phyloP scores from a whole-genome alignment of 768 basidiomycete species.

The Boletus reticuloceps region DNA sequence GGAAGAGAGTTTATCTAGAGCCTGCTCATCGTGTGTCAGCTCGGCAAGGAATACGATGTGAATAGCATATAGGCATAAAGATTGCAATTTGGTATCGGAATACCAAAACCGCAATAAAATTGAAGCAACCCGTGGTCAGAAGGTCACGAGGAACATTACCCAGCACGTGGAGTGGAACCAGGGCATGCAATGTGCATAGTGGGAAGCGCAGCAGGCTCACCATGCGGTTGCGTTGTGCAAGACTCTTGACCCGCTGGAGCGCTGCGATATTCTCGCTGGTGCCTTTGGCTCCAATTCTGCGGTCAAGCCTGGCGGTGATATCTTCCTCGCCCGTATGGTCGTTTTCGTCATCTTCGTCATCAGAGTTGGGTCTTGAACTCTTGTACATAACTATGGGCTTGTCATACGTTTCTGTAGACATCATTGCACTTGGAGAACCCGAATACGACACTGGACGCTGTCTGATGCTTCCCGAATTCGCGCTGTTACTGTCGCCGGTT shows the following conservation, averaged over 20 bases:
- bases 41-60: background rate
- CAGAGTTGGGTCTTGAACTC: constrained; percentile 30
- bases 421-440: constrained; percentile 30
- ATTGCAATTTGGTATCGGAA: constrained; percentile 6
- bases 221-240: constrained; percentile 72
- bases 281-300: constrained; percentile 33
- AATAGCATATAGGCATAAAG: constrained; percentile 20
- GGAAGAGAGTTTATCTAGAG: constrained; percentile 65
- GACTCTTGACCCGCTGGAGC: constrained; percentile 64
- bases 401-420: constrained; percentile 41
- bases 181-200: constrained; percentile 26
- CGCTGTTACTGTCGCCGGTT: constrained; percentile 56
- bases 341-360: constrained; percentile 50
- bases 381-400: constrained; percentile 29
- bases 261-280: constrained; percentile 56
- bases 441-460: constrained; percentile 31
- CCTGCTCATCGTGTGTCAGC: constrained; percentile 36
- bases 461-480: constrained; percentile 39
- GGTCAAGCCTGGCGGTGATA: constrained; percentile 53
- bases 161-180: constrained; percentile 31
- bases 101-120: constrained; percentile 2
- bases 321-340: constrained; percentile 59
- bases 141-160: constrained; percentile 20
- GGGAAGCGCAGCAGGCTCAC: constrained; percentile 41
- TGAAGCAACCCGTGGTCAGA: constrained; percentile 2